These are phyloP conservation scores for Suillus americanus DNA, from an alignment of 768 basidiomycete genomes.

Conservation along the genomic window DNA sequence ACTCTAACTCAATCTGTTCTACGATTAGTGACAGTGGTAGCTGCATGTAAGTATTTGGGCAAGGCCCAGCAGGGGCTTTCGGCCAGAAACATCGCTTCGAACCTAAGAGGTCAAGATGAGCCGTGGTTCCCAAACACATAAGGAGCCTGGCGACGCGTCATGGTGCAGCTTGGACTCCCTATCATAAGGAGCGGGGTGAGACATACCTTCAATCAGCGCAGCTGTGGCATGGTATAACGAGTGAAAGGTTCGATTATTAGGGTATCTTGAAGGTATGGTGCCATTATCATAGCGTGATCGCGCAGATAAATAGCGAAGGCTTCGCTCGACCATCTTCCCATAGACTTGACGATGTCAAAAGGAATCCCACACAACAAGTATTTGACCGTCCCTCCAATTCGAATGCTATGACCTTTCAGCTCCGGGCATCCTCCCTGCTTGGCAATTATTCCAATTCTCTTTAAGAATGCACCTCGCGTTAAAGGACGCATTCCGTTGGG, in stretches of 20 bases:
- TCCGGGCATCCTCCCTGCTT: conserved; percentile 1
- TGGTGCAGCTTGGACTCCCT: conserved; percentile 3
- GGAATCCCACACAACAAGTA: conserved; percentile 27
- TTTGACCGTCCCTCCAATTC: conserved; percentile 32
- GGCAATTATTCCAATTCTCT: conserved; percentile 13
- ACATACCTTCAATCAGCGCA: not conserved
- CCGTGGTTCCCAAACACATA: not conserved
- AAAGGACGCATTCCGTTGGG: conserved; percentile 18
- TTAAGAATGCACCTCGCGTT: conserved; percentile 24
- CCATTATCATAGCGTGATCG: conserved; percentile 26
- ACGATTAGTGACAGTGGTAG: too few relatives aligned
- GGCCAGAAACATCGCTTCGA: not conserved
- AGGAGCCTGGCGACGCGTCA: not conserved
- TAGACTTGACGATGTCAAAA: conserved; percentile 35
- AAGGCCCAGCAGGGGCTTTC: conserved; percentile 3
- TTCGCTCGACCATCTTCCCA: conserved; percentile 36
- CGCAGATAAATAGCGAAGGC: conserved; percentile 30
- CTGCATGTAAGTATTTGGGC: conserved; percentile 11
- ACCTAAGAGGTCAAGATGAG: not conserved
- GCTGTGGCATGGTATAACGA: conserved; percentile 14
- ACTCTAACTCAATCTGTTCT: too few relatives aligned
- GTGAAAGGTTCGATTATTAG: conserved; percentile 9
- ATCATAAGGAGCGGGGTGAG: not conserved
- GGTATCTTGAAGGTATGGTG: conserved; percentile 25
- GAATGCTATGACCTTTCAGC: conserved; percentile 24